Base-by-base conservation (phyloP, 495 filamentous ascomycete genomes). In the Podospora australis region DNA sequence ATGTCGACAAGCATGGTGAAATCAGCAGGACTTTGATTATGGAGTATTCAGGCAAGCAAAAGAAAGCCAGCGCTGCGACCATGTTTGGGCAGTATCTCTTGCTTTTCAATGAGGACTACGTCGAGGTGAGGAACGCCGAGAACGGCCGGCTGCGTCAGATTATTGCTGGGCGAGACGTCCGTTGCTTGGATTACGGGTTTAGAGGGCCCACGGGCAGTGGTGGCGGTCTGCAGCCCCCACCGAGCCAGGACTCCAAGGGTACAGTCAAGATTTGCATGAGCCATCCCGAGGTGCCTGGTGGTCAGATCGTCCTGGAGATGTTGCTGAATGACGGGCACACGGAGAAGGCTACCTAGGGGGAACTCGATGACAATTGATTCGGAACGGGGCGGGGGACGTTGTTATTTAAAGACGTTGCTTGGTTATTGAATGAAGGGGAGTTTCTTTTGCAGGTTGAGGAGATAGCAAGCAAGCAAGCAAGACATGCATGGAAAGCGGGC, bases 1-100 rank as follows among this genome's bases (percentile, higher is more conserved):
- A 97, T 53, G 88, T 96, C 64, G 95, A 97, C 69, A 95, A 97
- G 66, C 90, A 96, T 63, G 94, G 92, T 51, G 92, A 97, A 48
- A 87, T 99, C 14, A 88, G 81, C 28, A 82, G 92, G 38, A 84
- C 81, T 28, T 88, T 97, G 47, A 87, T 99, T 49, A 94, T 97
- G 88, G 88, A 96, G 57, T 97, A 96, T 66, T 90, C 95, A 3
- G 94, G 94, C 46, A 88, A 84, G 56, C 87, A 88, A 19, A 82
- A 85, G 60, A 83, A 83, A 44, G 92, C 91, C 7, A 74, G 72
- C 43, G 71, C 70, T 2, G 78, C 78, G 2, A 90, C 87, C 48
- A 79, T 97, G 62, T 88, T 90, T 49, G 87, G 85, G 13, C 77
- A 88, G 21, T 87, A 91, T 36, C 75, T 95, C 4, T 67, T 94